Base-by-base conservation (phyloP, 2,329 filamentous ascomycete species). In the Pyrenophora graminea region DNA sequence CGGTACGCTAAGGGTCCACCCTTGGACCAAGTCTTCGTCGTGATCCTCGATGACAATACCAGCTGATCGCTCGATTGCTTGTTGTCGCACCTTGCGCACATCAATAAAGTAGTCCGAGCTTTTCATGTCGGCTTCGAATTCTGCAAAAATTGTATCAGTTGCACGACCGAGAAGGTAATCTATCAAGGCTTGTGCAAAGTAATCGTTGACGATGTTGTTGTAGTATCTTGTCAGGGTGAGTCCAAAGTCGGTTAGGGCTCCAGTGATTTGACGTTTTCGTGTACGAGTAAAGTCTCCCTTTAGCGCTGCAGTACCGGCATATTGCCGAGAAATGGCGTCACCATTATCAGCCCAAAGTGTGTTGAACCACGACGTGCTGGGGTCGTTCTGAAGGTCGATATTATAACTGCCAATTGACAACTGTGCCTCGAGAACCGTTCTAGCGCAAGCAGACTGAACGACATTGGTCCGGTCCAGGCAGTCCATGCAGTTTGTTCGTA, bases 401-500 rank as follows among this genome's bases (percentile, higher is more conserved):
- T 87, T 85, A 53, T 91, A 87, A 0, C 88, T 89, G 56, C 95
- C 85, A 17, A 83, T 80, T 50, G 84, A 87, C 2, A 99, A 79
- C 67, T 97, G 91, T 27, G 81, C 71, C 59, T 97, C 91, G 2
- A 99, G 80, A 59, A 90, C 89, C 66, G 88, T 85, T 66, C 91
- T 89, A 4, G 85, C 94, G 69, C 92, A 92, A 0, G 91, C 94
- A 67, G 90, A 96, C 73, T 97, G 93, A 34, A 92, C 91, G 18
- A 99, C 92, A 62, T 97, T 97, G 2, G 94, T 99, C 18, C 94
- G 85, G 70, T 99, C 94, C 8, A 99, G 78, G 63, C 94, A 99
- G 68, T 99, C 94, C 94, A 99, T 97, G 73, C 94, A 99, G 68
- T 99, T 99, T 1, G 91, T 97, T 48, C 94, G 83, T n/a, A 97